Evolutionary conservation across 1,139 yeast species (phyloP), one percentile per base, ranked within the genome.

Genomic region (Kodamaea arcana): DNA sequence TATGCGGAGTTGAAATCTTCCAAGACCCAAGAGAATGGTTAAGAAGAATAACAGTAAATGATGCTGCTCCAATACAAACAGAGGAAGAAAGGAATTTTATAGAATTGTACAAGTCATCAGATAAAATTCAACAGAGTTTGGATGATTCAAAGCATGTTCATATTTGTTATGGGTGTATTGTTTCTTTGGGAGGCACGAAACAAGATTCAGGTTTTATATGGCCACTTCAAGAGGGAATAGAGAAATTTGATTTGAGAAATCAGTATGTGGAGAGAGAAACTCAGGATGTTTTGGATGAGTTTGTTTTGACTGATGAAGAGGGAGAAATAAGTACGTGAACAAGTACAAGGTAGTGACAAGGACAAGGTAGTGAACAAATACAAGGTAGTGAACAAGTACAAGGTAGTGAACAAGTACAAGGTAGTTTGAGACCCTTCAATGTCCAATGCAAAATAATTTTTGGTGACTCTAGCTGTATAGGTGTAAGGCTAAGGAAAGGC

Each of bases 121-220:
- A 29, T 8, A 10, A 14, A 4, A 8, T 17, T 18, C 14, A 22
- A 15, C 16, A 33, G 24, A 8, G 12, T n/a, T 23, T 41, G 4
- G 34, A 43, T 9, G 6, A 21, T 11, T 17, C 23, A 4, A 15
- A 27, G 5, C 56, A 51, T 3, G 44, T 65, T 1, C 54, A 63
- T 17, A 50, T 83, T 11, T 86, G 96, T 50, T 86, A 85, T 51
- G 95, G 95, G 1, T 86, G 96, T 52, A 70, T 80, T 31, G 81
- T 83, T 1, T 73, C 80, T 20, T 54, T 83, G 37, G 71, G 75
- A 2, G 68, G 71, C 3, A 61, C 62, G 2, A 56, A 63, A 3
- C 54, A 60, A n/a, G 48, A 44, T 4, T 24, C 43, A 3, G 62
- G 63, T 1, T 54, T 78, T 14, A 45, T 53, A 2, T 82, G 90